Evolutionary conservation across 176 grass and related monocot species (phyloP).

Genomic region (Eragrostis nindensis): DNA sequence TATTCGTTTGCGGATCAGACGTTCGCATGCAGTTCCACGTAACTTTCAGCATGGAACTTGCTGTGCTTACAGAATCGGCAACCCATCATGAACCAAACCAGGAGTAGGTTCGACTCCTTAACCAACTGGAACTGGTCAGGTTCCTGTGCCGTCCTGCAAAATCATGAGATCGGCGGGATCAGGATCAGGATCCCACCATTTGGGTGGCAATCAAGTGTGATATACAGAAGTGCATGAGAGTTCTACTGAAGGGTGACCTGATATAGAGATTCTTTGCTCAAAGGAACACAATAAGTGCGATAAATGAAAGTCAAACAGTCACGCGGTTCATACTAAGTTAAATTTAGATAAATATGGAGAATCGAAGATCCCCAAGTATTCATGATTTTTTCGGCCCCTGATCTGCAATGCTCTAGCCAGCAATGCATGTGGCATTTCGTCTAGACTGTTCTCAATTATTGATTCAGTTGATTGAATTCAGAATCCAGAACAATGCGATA

Average conservation of each 20-base stretch:
- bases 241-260: too few species aligned
- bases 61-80: conserved; percentile 4
- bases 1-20: neutral
- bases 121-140: neutral
- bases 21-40: conserved; percentile 1
- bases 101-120: neutral
- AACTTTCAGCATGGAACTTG: conserved; percentile 10
- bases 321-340: neutral
- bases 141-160: neutral
- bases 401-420: neutral
- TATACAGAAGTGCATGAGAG: neutral
- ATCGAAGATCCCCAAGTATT: neutral
- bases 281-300: neutral
- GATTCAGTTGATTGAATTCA: neutral
- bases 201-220: neutral
- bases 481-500: neutral
- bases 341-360: too few species aligned
- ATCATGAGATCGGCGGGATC: neutral
- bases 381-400: neutral
- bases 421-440: neutral
- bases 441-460: neutral
- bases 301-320: neutral
- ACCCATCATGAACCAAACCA: neutral
- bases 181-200: conserved; percentile 12
- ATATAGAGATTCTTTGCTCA: too few species aligned